Percentiles rank a stretch among this genome's conserved stretches.
These are phyloP conservation scores for Fusarium sp. DNA, from an alignment of 2,329 filamentous ascomycete species.

Conservation along the genomic window DNA sequence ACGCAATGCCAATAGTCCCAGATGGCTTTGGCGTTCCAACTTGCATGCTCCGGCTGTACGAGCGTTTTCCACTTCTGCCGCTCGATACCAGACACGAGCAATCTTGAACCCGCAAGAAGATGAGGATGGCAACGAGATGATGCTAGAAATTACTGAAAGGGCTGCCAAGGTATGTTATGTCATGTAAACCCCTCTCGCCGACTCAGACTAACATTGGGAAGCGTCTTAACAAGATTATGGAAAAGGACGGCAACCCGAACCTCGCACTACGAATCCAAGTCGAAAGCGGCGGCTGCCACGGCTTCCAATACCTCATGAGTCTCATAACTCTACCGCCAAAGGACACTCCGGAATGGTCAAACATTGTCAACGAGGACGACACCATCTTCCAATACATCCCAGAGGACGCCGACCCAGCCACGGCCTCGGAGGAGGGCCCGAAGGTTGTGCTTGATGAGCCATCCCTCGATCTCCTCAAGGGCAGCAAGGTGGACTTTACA, in stretches of 20 bases:
- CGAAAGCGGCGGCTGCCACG: slow-evolving; percentile 94
- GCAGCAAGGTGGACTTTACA: slow-evolving; percentile 96
- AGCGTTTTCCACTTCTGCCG: slow-evolving; percentile 54
- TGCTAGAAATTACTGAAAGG: slow-evolving; percentile 84
- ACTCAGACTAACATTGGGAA: slow-evolving; percentile 45
- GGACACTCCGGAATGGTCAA: slow-evolving; percentile 49
- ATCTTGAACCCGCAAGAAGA: slow-evolving; percentile 80
- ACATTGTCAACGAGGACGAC: slow-evolving; percentile 76
- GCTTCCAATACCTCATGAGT: slow-evolving; percentile 97
- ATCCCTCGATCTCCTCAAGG: slow-evolving; percentile 88
- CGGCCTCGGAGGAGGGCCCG: slow-evolving; percentile 57
- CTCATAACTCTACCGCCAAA: slow-evolving; percentile 72
- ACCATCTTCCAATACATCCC: slow-evolving; percentile 82
- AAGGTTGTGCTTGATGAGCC: slow-evolving; percentile 91
- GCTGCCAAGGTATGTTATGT: slow-evolving; percentile 79
- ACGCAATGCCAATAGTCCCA: not conserved
- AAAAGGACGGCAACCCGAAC: slow-evolving; percentile 77
- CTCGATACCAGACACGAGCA: slow-evolving; percentile 58
- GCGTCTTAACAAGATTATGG: slow-evolving; percentile 83
- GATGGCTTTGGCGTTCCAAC: slow-evolving; percentile 5
- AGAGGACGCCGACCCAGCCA: slow-evolving; percentile 54
- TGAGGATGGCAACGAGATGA: slow-evolving; percentile 87
- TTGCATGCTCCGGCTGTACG: slow-evolving; percentile 24
- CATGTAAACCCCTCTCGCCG: not conserved
- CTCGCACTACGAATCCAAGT: slow-evolving; percentile 92